phyloP scores from a whole-genome alignment of 2,329 filamentous ascomycete genomes.

The Colletotrichum costaricense region DNA sequence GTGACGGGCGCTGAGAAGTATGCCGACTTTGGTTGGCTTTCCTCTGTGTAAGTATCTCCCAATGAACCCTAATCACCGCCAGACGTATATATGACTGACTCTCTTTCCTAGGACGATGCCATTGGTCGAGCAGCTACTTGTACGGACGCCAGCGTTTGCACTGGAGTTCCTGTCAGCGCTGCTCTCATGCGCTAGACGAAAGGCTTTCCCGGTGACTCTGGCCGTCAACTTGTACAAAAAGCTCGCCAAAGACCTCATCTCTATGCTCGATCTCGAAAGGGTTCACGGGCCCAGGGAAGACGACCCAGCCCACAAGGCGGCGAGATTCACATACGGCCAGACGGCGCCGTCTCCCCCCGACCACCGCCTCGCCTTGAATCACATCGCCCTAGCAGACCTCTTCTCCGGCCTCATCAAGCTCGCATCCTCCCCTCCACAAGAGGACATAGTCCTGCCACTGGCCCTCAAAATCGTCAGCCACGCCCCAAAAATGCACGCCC shows the following conservation, averaged over 20 bases:
- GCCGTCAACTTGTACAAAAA: not conserved
- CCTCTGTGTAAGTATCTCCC: not conserved
- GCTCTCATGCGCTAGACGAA: not conserved
- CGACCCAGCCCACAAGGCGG: not conserved
- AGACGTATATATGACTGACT: not conserved
- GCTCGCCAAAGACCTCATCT: constrained; percentile 1
- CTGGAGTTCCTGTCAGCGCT: not conserved
- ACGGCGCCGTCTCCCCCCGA: not conserved
- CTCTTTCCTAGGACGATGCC: not conserved
- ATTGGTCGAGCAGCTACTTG: constrained; percentile 2
- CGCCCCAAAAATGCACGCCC: constrained; percentile 28
- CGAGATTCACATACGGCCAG: not conserved
- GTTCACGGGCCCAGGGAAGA: not conserved
- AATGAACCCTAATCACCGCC: too few relatives aligned
- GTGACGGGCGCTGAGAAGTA: not conserved
- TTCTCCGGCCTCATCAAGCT: constrained; percentile 14
- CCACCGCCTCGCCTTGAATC: not conserved
- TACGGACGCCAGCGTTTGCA: not conserved
- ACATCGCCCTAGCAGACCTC: not conserved
- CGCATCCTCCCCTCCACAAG: constrained; percentile 27
- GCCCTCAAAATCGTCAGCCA: constrained; percentile 35
- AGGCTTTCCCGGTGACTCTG: not conserved
- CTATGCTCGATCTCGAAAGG: not conserved
- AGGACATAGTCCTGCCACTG: constrained; percentile 38
- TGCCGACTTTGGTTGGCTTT: constrained; percentile 21